Percentiles rank a stretch among this genome's conserved stretches.
Evolutionary conservation across 2,329 filamentous ascomycete genomes (phyloP).

Genomic region (Apiospora saccharicola): DNA sequence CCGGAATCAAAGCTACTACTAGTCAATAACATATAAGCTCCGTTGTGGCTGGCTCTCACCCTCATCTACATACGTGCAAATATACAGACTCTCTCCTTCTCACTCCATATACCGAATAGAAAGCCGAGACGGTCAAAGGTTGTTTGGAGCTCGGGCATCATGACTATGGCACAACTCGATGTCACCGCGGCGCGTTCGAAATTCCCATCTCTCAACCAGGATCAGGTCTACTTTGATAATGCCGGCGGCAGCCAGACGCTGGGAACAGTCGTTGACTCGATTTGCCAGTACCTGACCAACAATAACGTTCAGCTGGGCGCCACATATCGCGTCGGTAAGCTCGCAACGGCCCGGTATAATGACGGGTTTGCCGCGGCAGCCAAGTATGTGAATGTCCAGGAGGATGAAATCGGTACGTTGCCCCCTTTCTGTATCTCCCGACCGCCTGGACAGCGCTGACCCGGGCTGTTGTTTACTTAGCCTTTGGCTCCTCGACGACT

Average conservation of each 20-base stretch:
- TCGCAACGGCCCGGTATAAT: slow-evolving; percentile 66
- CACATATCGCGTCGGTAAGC: slow-evolving; percentile 67
- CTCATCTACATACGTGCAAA: not conserved
- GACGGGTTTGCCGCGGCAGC: slow-evolving; percentile 71
- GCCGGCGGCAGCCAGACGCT: slow-evolving; percentile 78
- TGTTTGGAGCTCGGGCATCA: not conserved
- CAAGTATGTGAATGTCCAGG: slow-evolving; percentile 71
- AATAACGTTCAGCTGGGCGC: slow-evolving; percentile 81
- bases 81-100: not conserved
- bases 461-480: slow-evolving; percentile 45
- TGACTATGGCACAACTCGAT: slow-evolving; percentile 52
- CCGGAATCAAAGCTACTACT: not conserved
- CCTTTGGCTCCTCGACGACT: slow-evolving; percentile 77
- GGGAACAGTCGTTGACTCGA: slow-evolving; percentile 69
- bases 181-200: slow-evolving; percentile 62
- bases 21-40: not conserved
- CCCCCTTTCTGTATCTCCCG: not conserved
- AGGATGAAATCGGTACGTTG: slow-evolving; percentile 67
- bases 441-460: not conserved
- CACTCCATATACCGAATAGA: not conserved
- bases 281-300: slow-evolving; percentile 69
- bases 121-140: not conserved
- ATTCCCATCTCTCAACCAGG: slow-evolving; percentile 73
- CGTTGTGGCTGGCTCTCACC: not conserved
- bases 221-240: slow-evolving; percentile 80